Base-by-base conservation (phyloP, 108 stramenopile genomes). In the Skeletonema marinoi region DNA sequence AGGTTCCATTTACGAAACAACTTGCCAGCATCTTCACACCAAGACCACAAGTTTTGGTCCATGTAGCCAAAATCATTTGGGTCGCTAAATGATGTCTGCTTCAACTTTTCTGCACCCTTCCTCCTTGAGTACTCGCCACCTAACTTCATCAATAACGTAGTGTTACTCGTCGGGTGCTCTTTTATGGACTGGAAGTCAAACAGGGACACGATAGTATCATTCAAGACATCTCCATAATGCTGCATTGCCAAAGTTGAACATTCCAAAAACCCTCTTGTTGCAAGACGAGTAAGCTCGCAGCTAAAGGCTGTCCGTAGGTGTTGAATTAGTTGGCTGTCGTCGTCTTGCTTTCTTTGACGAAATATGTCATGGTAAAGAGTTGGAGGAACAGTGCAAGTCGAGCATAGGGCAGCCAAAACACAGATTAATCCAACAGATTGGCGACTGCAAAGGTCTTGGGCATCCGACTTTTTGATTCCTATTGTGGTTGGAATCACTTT, bases 21-120 rank as follows among this genome's bases (percentile, higher is more conserved):
- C 2, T 17, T 51, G 31, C 61, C 81, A 46, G 67, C 21, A 48
- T 81, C 60, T 14, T 71, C n/a, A 36, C 73, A 65, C 16, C 65
- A 74, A 25, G 74, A 81, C 81, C 74, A 81, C 16, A 81, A 60
- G 38, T 71, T 65, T 46, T 81, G 54, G 41, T 46, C 56, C 12
- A 11, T 68, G 64, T 81, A 75, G 33, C 71, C 74, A 46, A 66
- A 64, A 46, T 62, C 71, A n/a, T 70, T 32, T 32, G 31, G 65
- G 1, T 63, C 29, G 32, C 48, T 6, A 51, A 25, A 65, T 33
- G 65, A 50, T 29, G 54, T 32, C 32, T 58, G 50, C 44, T 69
- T 25, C 21, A 65, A 54, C 54, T 32, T 30, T 30, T 74, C 69
- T 12, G 51, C 64, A 4, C 68, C 73, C 39, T 70, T 74, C 17